Evolutionary conservation across 345 rosid genomes (phyloP).

Genomic region (Euclidium syriacum): DNA sequence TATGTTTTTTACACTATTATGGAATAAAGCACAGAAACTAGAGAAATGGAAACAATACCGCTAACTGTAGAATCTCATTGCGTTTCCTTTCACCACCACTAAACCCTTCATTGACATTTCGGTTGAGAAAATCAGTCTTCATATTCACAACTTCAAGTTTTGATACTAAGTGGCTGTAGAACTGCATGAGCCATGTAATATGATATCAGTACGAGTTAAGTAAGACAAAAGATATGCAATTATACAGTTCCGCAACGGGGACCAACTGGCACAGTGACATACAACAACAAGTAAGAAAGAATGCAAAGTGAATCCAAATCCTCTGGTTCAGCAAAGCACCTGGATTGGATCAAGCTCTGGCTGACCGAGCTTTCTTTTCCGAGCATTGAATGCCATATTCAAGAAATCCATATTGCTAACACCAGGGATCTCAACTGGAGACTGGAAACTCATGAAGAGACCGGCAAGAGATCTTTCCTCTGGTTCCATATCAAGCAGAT

Average conservation of each 20-base stretch:
- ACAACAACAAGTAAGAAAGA: not conserved
- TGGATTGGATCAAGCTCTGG: slow-evolving; percentile 89
- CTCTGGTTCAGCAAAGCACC: slow-evolving; percentile 31
- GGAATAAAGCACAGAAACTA: not conserved
- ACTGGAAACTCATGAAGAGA: slow-evolving; percentile 89
- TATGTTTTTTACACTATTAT: not conserved
- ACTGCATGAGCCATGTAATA: slow-evolving; percentile 49
- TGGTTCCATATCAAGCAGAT: slow-evolving; percentile 89
- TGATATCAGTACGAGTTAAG: slow-evolving; percentile 1
- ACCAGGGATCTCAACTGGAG: slow-evolving; percentile 93
- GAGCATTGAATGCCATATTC: slow-evolving; percentile 94
- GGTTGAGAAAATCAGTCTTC: slow-evolving; percentile 83
- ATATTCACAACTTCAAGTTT: slow-evolving; percentile 84
- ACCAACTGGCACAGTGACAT: not conserved
- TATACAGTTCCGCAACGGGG: not conserved
- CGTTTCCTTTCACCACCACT: slow-evolving; percentile 99
- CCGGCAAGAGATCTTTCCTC: slow-evolving; percentile 96
- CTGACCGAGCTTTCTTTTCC: slow-evolving; percentile 60
- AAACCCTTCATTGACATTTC: slow-evolving; percentile 99
- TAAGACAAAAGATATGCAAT: slow-evolving; percentile 1
- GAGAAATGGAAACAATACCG: slow-evolving; percentile 41
- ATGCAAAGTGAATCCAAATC: not conserved
- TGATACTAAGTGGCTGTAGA: slow-evolving; percentile 64
- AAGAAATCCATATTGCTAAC: slow-evolving; percentile 89
- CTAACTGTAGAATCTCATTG: slow-evolving; percentile 91